phyloP scores from a whole-genome alignment of 2,329 filamentous ascomycete genomes.

The Thelonectria blattea region DNA sequence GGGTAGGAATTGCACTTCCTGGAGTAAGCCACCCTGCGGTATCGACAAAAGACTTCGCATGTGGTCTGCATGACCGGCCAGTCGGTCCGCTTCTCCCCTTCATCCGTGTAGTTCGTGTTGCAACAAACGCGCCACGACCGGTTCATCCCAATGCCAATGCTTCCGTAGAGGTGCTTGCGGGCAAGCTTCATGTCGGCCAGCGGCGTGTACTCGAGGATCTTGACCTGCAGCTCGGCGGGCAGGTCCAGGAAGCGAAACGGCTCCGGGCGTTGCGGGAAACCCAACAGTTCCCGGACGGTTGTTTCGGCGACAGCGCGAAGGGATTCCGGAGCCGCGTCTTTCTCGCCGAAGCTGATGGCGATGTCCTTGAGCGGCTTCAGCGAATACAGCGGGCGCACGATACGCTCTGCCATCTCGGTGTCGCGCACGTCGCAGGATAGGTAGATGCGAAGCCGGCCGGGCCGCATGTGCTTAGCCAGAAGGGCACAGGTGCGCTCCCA shows the following conservation, averaged over 20 bases:
- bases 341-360: background rate
- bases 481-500: background rate
- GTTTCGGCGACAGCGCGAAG: background rate
- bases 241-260: conserved; percentile 1
- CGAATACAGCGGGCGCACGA: background rate
- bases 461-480: background rate
- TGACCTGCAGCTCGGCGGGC: background rate
- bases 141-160: background rate
- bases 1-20: background rate
- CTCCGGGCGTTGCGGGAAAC: background rate
- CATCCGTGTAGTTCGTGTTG: background rate
- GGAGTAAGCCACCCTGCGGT: background rate
- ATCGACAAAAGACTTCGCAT: background rate
- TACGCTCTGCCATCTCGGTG: background rate
- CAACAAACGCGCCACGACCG: background rate
- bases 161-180: background rate
- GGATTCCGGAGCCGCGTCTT: background rate
- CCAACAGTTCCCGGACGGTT: background rate
- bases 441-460: background rate
- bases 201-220: conserved; percentile 1
- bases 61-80: background rate
- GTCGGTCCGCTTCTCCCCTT: too few species aligned
- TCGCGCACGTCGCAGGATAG: background rate
- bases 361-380: background rate
- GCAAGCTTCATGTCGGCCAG: background rate